Evolutionary conservation across 2,329 filamentous ascomycete species (phyloP), one percentile per base, ranked within the genome.

Genomic region (Neopestalotiopsis rosae): DNA sequence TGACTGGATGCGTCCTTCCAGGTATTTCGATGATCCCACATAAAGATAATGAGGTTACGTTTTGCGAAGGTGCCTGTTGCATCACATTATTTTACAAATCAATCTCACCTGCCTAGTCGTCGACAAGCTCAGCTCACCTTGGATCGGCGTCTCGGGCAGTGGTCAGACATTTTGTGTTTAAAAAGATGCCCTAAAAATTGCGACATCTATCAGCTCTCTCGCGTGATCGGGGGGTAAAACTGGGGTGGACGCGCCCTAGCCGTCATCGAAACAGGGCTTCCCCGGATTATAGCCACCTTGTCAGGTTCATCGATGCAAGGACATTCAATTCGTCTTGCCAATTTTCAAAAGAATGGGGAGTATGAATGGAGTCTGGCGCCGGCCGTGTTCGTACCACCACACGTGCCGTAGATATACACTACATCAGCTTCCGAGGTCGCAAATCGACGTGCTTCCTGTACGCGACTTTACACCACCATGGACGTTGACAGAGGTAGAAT

Each of bases 221-320:
- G 34, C 63, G 63, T 66, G 42, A 66, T 66, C 49, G 42, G 40
- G 63, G 24, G 49, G 45, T 38, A 56, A 58, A 66, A 66, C 63
- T 56, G 49, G 63, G 63, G 63, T 66, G 52, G 24, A 49, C 17
- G 34, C 20, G 20, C 14, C 20, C 63, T 49, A 32, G 24, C 45
- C 63, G 63, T 66, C 49, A 56, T 56, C 24, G 42, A 58, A 20
- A 32, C 49, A 58, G 45, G 63, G 63, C 63, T 66, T 66, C 63
- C 63, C 63, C 63, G 24, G 63, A 57, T 66, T 66, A n/a, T 24
- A 28, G 30, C 28, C 28, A 52, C 24, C 34, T 12, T 49, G 24
- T 66, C 49, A 66, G 63, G 28, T 57, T 34, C 45, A 66, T n/a
- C 34, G 6, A 30, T 52, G 63, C 63, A 66, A 10, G n/a, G 3